Percentiles rank a stretch among this genome's conserved stretches.
Conservation (phyloP, 371 early-diverging fungal species). For the Actinomortierella ambigua region DNA sequence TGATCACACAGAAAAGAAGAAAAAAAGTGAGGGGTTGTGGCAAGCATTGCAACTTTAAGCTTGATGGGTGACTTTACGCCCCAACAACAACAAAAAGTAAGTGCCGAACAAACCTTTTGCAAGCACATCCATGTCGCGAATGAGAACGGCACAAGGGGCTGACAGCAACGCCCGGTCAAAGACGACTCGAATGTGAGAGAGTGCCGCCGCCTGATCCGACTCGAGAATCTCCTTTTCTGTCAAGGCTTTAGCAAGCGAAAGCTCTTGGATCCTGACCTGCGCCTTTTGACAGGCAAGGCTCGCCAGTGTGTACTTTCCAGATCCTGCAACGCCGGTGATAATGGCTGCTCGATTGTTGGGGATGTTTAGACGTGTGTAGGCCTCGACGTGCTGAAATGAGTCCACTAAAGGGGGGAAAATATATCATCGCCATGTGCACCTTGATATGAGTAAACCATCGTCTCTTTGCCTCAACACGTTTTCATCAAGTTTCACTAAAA, state of each 20-base stretch:
- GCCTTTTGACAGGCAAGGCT: constrained; percentile 13
- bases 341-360: constrained; percentile 36
- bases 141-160: constrained; percentile 27
- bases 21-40: too few relatives aligned
- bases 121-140: constrained; percentile 31
- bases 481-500: too few relatives aligned
- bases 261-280: constrained; percentile 15
- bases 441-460: too few relatives aligned
- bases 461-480: too few relatives aligned
- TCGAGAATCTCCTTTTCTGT: constrained; percentile 33
- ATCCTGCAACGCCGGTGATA: constrained; percentile 33
- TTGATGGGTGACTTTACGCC: too few relatives aligned
- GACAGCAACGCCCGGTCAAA: constrained; percentile 37
- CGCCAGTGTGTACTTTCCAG: constrained; percentile 34
- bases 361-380: constrained; percentile 27
- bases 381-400: constrained; percentile 14
- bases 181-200: constrained; percentile 22
- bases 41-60: too few relatives aligned
- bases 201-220: constrained; percentile 22
- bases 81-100: too few relatives aligned
- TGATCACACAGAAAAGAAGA: too few relatives aligned
- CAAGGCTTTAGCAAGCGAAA: constrained; percentile 26
- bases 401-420: constrained; percentile 15
- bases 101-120: constrained; percentile 19
- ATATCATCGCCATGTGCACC: too few relatives aligned